These are phyloP conservation scores for Paraphoma chrysanthemicola DNA, from an alignment of 2,329 filamentous ascomycete species.

Conservation along the genomic window DNA sequence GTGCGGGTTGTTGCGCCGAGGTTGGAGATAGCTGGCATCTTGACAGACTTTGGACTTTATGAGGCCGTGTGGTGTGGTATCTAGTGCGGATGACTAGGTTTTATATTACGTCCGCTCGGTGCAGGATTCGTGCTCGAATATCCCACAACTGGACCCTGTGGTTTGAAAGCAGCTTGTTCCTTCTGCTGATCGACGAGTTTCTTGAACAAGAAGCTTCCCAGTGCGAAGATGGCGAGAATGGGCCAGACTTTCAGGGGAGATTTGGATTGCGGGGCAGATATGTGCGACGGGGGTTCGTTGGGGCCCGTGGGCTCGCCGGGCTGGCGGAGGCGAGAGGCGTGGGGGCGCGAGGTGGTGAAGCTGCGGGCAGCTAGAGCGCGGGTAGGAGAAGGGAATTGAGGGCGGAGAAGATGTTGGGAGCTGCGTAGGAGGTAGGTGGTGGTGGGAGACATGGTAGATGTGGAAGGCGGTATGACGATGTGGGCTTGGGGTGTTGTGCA, in stretches of 20 bases:
- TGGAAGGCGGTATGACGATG: constrained; percentile 33
- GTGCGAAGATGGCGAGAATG: constrained; percentile 55
- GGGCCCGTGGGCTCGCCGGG: constrained; percentile 44
- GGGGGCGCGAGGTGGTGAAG: constrained; percentile 30
- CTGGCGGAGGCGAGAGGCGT: constrained; percentile 40
- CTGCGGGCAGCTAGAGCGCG: constrained; percentile 19
- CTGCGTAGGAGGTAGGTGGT: constrained; percentile 20
- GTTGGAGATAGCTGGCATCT: constrained; percentile 49
- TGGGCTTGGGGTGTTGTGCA: constrained; percentile 25
- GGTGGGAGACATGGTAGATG: constrained; percentile 38
- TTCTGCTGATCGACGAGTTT: constrained; percentile 54
- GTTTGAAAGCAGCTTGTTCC: constrained; percentile 39
- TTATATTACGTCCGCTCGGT: constrained; percentile 33
- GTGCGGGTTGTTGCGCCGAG: constrained; percentile 55
- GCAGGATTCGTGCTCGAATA: constrained; percentile 30
- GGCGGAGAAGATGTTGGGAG: constrained; percentile 1
- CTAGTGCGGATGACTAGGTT: constrained; percentile 37
- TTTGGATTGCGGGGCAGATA: constrained; percentile 45
- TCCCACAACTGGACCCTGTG: constrained; percentile 20
- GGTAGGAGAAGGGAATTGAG: constrained; percentile 10
- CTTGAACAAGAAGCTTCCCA: constrained; percentile 56
- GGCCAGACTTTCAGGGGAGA: constrained; percentile 52
- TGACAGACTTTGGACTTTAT: constrained; percentile 4
- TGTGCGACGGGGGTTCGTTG: constrained; percentile 48
- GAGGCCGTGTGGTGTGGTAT: not conserved